Percentiles rank a stretch among this genome's conserved stretches.
These are phyloP conservation scores for Colletotrichum sidae DNA, from an alignment of 2,329 filamentous ascomycete species.

Conservation along the genomic window DNA sequence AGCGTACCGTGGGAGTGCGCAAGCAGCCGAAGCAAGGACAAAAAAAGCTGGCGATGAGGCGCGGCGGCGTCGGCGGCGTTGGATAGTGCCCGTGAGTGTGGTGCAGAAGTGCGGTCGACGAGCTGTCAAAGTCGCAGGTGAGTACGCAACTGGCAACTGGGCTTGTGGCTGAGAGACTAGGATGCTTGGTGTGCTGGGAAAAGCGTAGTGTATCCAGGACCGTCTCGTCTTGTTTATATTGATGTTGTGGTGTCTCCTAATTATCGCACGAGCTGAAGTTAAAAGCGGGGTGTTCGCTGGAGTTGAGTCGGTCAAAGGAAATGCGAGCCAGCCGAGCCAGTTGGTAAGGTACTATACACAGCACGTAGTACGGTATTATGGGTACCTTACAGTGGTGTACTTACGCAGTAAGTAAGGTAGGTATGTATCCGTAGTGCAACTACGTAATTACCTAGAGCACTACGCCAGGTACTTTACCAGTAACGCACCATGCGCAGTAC, in stretches of 20 bases:
- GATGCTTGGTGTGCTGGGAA: neutral
- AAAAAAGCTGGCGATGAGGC: conserved; percentile 8
- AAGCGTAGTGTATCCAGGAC: conserved; percentile 3
- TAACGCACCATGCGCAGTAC: no score
- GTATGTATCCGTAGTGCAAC: no score
- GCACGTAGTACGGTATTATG: neutral
- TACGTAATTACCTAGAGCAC: no score
- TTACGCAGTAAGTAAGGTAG: no score
- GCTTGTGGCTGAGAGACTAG: conserved; percentile 32
- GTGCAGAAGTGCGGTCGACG: conserved; percentile 10
- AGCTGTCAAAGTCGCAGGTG: conserved; percentile 36
- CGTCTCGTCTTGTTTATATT: conserved; percentile 15
- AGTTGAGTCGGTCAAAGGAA: conserved; percentile 5
- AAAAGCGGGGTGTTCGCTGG: conserved; percentile 16
- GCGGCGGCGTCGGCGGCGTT: conserved; percentile 15
- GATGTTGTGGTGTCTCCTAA: conserved; percentile 7
- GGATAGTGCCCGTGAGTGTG: neutral
- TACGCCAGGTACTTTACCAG: no score
- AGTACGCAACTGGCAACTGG: conserved; percentile 15
- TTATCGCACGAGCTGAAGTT: neutral
- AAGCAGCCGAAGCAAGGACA: conserved; percentile 23
- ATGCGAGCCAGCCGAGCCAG: conserved; percentile 10
- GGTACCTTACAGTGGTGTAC: no score
- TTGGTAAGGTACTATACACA: neutral
- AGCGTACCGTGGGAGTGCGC: conserved; percentile 16